phyloP scores from a whole-genome alignment of 805 yeast genomes.

The Kluyveromyces siamensis region DNA sequence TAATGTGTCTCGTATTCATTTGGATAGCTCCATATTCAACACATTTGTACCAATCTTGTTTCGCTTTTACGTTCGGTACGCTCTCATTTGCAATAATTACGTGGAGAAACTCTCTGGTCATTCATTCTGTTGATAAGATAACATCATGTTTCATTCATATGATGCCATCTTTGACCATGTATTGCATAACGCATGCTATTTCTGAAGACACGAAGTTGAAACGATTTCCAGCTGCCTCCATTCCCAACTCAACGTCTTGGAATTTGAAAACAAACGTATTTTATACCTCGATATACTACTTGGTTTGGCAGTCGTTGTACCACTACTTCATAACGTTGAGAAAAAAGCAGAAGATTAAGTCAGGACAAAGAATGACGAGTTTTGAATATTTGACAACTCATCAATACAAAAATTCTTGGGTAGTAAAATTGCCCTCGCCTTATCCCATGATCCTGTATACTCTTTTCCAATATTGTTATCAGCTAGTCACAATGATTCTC shows the following conservation, averaged over 20 bases:
- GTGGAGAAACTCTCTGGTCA: constrained; percentile 89
- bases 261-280: constrained; percentile 44
- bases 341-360: constrained; percentile 67
- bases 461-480: constrained; percentile 78
- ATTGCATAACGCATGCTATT: constrained; percentile 77
- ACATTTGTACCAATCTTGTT: constrained; percentile 70
- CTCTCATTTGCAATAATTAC: constrained; percentile 88
- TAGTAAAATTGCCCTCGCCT: constrained; percentile 79
- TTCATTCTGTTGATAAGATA: constrained; percentile 86
- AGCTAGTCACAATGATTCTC: constrained; percentile 74
- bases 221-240: constrained; percentile 76
- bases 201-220: constrained; percentile 37
- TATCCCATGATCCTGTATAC: constrained; percentile 86
- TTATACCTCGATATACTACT: constrained; percentile 73
- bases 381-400: constrained; percentile 72
- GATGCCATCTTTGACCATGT: constrained; percentile 81
- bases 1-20: constrained; percentile 55
- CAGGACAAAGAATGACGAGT: constrained; percentile 73
- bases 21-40: constrained; percentile 78
- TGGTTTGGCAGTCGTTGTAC: constrained; percentile 83
- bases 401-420: constrained; percentile 62
- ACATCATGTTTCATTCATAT: constrained; percentile 88
- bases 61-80: constrained; percentile 83
- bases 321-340: constrained; percentile 87
- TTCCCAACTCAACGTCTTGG: constrained; percentile 51